Conservation (phyloP, 345 rosid genomes). For the Eucalyptus polyanthemos region DNA sequence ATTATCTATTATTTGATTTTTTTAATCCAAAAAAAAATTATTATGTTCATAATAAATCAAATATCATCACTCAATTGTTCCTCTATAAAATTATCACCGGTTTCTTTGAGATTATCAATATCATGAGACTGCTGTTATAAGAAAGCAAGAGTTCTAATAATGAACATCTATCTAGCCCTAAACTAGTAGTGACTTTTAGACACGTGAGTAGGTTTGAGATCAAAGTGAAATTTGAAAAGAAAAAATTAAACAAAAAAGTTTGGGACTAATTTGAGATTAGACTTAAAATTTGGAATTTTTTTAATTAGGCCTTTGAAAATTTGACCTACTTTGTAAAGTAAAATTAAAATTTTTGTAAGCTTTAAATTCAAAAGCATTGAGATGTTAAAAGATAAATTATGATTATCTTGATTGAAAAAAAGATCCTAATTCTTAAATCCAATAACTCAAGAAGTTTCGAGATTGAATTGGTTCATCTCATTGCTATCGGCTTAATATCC, state of each 20-base stretch:
- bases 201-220: not conserved
- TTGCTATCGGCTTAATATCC: not conserved
- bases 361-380: not conserved
- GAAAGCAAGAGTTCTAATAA: not conserved
- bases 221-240: not conserved
- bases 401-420: not conserved
- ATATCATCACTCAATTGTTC: fast-evolving
- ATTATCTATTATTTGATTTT: too few species aligned
- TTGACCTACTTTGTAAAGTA: not conserved
- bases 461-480: not conserved
- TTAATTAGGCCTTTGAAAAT: not conserved
- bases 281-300: not conserved
- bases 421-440: not conserved
- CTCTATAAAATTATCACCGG: fast-evolving
- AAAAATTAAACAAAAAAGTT: not conserved
- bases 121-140: fast-evolving
- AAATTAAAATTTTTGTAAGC: not conserved
- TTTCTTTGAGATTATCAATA: not conserved
- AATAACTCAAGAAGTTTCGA: not conserved
- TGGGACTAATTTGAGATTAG: not conserved
- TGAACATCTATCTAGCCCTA: not conserved
- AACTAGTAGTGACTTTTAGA: not conserved
- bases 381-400: not conserved
- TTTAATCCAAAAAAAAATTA: too few species aligned
- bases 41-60: too few species aligned